Base-by-base conservation (phyloP, 306 rosid species). In the Citrullus mucosospermus region DNA sequence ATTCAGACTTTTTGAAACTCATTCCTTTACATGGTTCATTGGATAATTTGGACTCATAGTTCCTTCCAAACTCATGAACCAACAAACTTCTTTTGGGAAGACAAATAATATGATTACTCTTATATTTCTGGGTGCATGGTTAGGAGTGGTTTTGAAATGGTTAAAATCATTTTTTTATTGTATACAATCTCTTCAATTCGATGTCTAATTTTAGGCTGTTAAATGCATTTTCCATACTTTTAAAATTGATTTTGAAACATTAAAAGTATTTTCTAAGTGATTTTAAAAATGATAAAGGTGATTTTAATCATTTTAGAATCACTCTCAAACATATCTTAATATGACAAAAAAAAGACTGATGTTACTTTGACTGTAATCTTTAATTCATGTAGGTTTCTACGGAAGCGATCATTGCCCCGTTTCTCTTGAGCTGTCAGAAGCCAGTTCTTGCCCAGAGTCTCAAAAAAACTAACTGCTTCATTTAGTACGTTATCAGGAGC, bases 341-440 rank as follows among this genome's bases (percentile, higher is more conserved):
- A 48, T 12, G 16, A 48, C 16, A 55, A 4, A 14, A 14, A 51
- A 51, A 50, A 50, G n/a, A 44, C 20, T 22, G 57, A 20, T 22
- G 1, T 20, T 70, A 8, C 48, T 22, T 56, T 74, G 77, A 78
- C 62, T 39, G 22, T 90, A 63, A 69, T 83, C 67, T 80, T 51
- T 72, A 58, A 57, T 66, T 78, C 63, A 79, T 18, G 79, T 84
- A 95, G 99, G 97, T 44, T 95, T 95, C 83, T 86, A 87, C 68
- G 97, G 97, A 81, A 95, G 98, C 79, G 98, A 95, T 84, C 99
- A 92, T 80, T 95, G 99, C 81, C 99, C 97, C 7, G 92, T 91
- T 79, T 85, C 89, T 43, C 88, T 95, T 46, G 92, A 87, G 86
- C 97, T 95, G 28, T 91, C 96, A 44, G 87, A 83, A 84, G 85